These are phyloP conservation scores for Tranzscheliella williamsii DNA, from an alignment of 1,284 basidiomycete species.

Conservation along the genomic window DNA sequence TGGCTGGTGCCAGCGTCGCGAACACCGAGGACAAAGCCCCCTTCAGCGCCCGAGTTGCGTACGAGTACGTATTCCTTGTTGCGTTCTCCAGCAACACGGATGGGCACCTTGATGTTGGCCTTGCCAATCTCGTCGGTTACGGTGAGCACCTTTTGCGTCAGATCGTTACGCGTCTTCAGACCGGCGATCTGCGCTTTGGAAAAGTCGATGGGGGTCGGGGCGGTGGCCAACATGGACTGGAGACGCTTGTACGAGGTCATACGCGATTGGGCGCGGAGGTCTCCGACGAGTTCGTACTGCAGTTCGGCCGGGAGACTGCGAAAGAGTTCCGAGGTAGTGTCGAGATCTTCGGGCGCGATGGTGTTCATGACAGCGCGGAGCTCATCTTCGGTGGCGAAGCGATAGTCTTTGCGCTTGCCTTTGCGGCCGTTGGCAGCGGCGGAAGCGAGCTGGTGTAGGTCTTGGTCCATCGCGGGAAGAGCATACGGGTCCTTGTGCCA, in stretches of 20 bases:
- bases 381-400: slow-evolving; percentile 58
- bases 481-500: slow-evolving; percentile 58
- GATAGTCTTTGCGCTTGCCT: slow-evolving; percentile 47
- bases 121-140: slow-evolving; percentile 91
- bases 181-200: slow-evolving; percentile 80
- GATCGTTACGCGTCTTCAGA: slow-evolving; percentile 81
- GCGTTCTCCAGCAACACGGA: slow-evolving; percentile 89
- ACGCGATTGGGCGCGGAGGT: slow-evolving; percentile 86
- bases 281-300: slow-evolving; percentile 97
- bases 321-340: slow-evolving; percentile 66
- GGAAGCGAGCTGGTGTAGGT: slow-evolving; percentile 33
- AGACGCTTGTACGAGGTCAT: slow-evolving; percentile 90
- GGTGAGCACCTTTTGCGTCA: slow-evolving; percentile 91
- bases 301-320: slow-evolving; percentile 89
- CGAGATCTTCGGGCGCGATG: slow-evolving; percentile 56
- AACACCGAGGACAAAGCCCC: slow-evolving; percentile 92
- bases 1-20: slow-evolving; percentile 73
- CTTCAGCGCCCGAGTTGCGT: slow-evolving; percentile 78
- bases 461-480: slow-evolving; percentile 51
- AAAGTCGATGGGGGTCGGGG: slow-evolving; percentile 88
- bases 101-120: slow-evolving; percentile 80
- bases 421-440: slow-evolving; percentile 26
- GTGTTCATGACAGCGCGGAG: slow-evolving; percentile 51
- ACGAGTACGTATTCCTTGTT: slow-evolving; percentile 91
- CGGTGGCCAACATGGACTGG: slow-evolving; percentile 81